These are phyloP conservation scores for Fragaria ananassa DNA, from an alignment of 306 rosid genomes.

Conservation along the genomic window DNA sequence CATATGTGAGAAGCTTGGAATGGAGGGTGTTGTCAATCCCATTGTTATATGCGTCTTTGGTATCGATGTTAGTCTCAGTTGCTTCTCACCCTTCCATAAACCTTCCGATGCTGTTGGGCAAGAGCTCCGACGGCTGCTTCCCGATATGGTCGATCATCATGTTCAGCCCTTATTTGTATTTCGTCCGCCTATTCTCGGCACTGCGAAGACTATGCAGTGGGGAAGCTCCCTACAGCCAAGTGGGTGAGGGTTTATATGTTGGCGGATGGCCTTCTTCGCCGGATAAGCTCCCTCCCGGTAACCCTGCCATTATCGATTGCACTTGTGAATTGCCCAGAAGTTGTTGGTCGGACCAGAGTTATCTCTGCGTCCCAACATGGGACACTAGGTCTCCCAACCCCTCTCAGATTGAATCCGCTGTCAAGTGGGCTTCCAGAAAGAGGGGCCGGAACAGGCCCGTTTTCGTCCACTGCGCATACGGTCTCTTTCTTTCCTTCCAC, in stretches of 20 bases:
- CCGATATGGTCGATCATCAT: constrained; percentile 55
- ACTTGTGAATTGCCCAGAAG: constrained; percentile 72
- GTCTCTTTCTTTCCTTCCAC: constrained; percentile 21
- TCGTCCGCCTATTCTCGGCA: constrained; percentile 59
- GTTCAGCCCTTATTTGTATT: constrained; percentile 74
- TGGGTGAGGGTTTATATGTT: constrained; percentile 65
- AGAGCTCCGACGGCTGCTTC: constrained; percentile 66
- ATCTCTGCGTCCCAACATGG: constrained; percentile 83
- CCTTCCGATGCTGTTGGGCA: constrained; percentile 75
- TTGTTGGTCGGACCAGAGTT: constrained; percentile 35
- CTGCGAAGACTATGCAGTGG: constrained; percentile 53
- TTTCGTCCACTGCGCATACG: constrained; percentile 88
- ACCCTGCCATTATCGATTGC: constrained; percentile 81
- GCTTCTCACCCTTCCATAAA: constrained; percentile 69
- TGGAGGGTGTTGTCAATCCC: constrained; percentile 49
- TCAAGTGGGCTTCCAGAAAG: constrained; percentile 72
- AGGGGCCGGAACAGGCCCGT: constrained; percentile 64
- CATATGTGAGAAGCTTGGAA: constrained; percentile 40
- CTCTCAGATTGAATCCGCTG: constrained; percentile 60
- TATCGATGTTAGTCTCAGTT: constrained; percentile 51
- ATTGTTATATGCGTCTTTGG: constrained; percentile 61
- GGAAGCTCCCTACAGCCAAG: constrained; percentile 55
- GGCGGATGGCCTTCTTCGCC: constrained; percentile 89
- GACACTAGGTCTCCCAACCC: constrained; percentile 78
- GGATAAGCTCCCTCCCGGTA: constrained; percentile 69